These are phyloP conservation scores for Phytophthora macrochlamydospora DNA, from an alignment of 352 stramenopile species.

Conservation along the genomic window DNA sequence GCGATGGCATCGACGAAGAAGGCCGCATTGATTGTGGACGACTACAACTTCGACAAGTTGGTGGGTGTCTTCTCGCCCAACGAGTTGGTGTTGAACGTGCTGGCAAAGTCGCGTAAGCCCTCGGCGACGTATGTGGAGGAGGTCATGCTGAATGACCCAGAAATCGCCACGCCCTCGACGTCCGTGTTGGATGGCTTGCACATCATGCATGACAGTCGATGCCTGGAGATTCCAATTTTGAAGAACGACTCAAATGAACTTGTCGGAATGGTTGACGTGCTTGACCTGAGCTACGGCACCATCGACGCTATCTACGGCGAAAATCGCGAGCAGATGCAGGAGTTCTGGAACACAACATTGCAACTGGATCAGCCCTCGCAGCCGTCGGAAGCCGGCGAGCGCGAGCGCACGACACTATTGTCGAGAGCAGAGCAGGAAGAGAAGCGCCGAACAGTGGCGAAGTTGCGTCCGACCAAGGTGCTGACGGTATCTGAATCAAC, in stretches of 20 bases:
- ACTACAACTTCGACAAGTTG: conserved; percentile 84
- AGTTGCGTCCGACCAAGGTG: conserved; percentile 86
- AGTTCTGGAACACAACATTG: conserved; percentile 89
- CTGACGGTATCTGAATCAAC: conserved; percentile 85
- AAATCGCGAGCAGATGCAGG: conserved; percentile 87
- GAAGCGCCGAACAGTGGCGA: conserved; percentile 76
- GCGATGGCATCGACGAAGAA: conserved; percentile 87
- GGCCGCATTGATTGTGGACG: conserved; percentile 94
- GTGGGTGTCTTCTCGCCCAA: conserved; percentile 97
- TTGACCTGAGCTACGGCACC: conserved; percentile 86
- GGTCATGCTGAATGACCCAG: conserved; percentile 91
- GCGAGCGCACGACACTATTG: conserved; percentile 67
- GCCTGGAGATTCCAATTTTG: conserved; percentile 83
- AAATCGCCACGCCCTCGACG: conserved; percentile 69
- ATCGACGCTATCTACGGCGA: conserved; percentile 90
- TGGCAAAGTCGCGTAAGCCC: conserved; percentile 92
- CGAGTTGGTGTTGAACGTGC: conserved; percentile 96
- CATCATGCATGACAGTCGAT: conserved; percentile 90
- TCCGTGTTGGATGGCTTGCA: conserved; percentile 86
- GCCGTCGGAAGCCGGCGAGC: conserved; percentile 37
- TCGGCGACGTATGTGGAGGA: conserved; percentile 89
- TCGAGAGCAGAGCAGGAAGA: conserved; percentile 66
- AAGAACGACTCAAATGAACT: conserved; percentile 68
- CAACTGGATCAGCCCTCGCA: conserved; percentile 72
- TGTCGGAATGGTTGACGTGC: conserved; percentile 83